Evolutionary conservation across 228 moss, liverwort and hornwort genomes (phyloP).

Genomic region (Sphagnum magellanicum): DNA sequence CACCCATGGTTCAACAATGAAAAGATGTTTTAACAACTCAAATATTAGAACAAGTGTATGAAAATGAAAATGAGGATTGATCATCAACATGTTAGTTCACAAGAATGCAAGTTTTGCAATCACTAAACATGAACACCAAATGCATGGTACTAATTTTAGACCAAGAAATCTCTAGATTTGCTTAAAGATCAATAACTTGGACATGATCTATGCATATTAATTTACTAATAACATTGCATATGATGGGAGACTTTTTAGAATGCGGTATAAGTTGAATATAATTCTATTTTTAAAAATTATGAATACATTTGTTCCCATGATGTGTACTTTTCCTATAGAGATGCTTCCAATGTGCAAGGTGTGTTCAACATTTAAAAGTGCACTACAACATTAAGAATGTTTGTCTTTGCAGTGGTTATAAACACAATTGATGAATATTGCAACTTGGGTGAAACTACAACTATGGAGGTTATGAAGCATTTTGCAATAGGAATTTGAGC

Average conservation of each 20-base stretch:
- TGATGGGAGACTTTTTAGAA: background rate
- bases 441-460: background rate
- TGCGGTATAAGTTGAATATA: background rate
- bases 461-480: background rate
- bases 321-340: background rate
- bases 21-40: background rate
- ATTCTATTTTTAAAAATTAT: background rate
- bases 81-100: no score
- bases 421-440: conserved; percentile 3
- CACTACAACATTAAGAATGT: background rate
- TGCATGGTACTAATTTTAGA: no score
- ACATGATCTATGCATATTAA: no score
- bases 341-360: background rate
- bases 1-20: no score
- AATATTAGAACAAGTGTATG: background rate
- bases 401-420: background rate
- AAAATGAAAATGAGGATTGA: no score
- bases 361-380: background rate
- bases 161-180: no score
- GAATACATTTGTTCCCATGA: background rate
- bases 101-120: no score
- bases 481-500: background rate
- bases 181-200: no score
- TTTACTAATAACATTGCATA: background rate
- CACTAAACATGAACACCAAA: no score